Evolutionary conservation across 2,329 filamentous ascomycete genomes (phyloP), one percentile per base, ranked within the genome.

Genomic region (Domatiomyces globalis): DNA sequence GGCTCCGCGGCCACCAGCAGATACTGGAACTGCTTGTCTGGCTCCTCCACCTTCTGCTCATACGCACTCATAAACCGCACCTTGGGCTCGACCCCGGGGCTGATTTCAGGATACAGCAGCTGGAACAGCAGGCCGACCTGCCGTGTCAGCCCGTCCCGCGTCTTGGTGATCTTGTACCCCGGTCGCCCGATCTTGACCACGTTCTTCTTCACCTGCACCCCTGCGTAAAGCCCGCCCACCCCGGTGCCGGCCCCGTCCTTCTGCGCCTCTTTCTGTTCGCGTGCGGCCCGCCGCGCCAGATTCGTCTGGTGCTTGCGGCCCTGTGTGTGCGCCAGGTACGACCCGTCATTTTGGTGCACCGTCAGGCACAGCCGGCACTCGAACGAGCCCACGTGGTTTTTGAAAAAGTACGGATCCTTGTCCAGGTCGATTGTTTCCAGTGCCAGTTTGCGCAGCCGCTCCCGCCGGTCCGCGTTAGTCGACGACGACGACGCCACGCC

Each of bases 391-490:
- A 96, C 87, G 70, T 98, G 90, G 75, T 98, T 98, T 70, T 94
- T 94, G 83, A 98, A 98, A 76, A 96, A 95, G 79, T 96, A 98
- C 0, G 92, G 92, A 72, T 98, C 92, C 73, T 95, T 96, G 72
- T 96, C 92, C 57, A 96, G 85, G 73, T 96, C 90, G 76, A 98
- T 98, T 51, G 88, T 94, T 73, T 98, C 92, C 65, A 98, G 86
- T 53, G 92, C 92, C 65, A 98, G 88, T 74, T 95, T 95, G 69
- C 90, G 88, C 42, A 98, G 84, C 57, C 92, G 89, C 70, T 98
- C 92, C 67, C 92, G 87, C 54, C 92, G 87, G 78, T 96, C 92
- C 59, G 92, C 90, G 70, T 96, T 96, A 56, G 88, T 94, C 53
- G 88, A 87, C 63, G 84, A 89, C 65, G 87, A 81, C 5, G 89